phyloP scores from a whole-genome alignment of 2,329 filamentous ascomycete species.

The Xylaria multiplex region DNA sequence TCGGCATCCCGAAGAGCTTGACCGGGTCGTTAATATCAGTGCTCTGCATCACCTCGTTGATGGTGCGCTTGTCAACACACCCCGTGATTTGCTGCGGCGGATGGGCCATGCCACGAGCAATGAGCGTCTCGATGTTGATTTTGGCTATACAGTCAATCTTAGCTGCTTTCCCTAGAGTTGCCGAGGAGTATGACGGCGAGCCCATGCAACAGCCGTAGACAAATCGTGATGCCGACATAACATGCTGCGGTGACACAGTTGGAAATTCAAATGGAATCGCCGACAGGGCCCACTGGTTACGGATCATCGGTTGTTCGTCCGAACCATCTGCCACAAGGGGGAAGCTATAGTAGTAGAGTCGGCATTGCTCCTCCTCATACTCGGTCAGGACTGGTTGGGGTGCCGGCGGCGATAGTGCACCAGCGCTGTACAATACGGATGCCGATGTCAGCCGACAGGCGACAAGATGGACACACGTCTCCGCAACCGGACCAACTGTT shows the following conservation, averaged over 20 bases:
- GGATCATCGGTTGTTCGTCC: constrained; percentile 54
- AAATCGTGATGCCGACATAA: constrained; percentile 68
- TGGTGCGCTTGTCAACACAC: constrained; percentile 67
- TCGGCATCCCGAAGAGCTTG: constrained; percentile 69
- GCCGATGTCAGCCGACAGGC: constrained; percentile 74
- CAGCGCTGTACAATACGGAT: constrained; percentile 71
- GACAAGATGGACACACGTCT: constrained; percentile 67
- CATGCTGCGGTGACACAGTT: constrained; percentile 61
- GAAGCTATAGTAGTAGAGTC: constrained; percentile 76
- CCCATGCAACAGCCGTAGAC: constrained; percentile 75
- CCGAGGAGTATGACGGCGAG: constrained; percentile 63
- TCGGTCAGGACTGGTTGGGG: constrained; percentile 50
- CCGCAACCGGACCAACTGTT: constrained; percentile 41
- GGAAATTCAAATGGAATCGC: constrained; percentile 76
- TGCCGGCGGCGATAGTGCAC: constrained; percentile 67
- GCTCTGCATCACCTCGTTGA: constrained; percentile 62
- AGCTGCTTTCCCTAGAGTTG: constrained; percentile 69
- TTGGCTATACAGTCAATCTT: constrained; percentile 75
- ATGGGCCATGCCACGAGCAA: constrained; percentile 60
- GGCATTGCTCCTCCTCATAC: constrained; percentile 72
- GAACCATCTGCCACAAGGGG: constrained; percentile 50
- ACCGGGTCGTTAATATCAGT: constrained; percentile 64
- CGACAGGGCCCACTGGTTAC: constrained; percentile 71
- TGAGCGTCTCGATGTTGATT: constrained; percentile 64
- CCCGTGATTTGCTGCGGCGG: constrained; percentile 64